These are phyloP conservation scores for Panicum virgatum DNA, from an alignment of 202 grass and related monocot species.

Conservation along the genomic window DNA sequence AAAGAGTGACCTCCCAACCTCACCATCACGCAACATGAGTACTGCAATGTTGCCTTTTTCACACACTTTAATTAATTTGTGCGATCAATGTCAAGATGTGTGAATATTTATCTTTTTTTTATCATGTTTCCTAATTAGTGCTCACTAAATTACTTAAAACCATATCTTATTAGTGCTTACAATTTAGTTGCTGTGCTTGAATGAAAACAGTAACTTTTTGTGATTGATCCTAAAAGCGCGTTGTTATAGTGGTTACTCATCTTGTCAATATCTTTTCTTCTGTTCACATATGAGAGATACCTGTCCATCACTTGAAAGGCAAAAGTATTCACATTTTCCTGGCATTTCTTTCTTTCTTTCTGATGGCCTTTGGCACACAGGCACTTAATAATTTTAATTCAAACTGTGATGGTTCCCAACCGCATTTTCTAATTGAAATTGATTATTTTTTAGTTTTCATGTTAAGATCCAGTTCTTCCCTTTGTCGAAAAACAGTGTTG, in stretches of 20 bases:
- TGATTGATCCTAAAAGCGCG: not conserved
- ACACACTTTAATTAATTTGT: slow-evolving; percentile 17
- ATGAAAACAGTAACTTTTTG: not conserved
- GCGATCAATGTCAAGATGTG: not conserved
- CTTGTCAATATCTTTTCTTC: not conserved
- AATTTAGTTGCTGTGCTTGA: not conserved
- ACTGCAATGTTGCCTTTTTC: not conserved
- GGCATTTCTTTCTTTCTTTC: not conserved
- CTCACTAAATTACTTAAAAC: not conserved
- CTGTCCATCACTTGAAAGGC: not conserved
- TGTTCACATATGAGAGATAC: not conserved
- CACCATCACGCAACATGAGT: not conserved
- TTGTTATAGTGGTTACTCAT: not conserved
- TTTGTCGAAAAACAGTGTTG: not conserved
- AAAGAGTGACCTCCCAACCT: not conserved
- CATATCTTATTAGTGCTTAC: not conserved
- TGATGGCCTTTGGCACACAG: not conserved
- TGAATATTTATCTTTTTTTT: not conserved
- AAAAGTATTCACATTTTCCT: not conserved
- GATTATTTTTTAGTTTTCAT: not conserved
- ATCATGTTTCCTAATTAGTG: not conserved
- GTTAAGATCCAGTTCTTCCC: not conserved
- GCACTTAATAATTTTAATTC: not conserved
- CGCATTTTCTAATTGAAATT: not conserved
- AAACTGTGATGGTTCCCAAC: not conserved